phyloP scores from a whole-genome alignment of 176 grass and related monocot species.

The Poa annua region DNA sequence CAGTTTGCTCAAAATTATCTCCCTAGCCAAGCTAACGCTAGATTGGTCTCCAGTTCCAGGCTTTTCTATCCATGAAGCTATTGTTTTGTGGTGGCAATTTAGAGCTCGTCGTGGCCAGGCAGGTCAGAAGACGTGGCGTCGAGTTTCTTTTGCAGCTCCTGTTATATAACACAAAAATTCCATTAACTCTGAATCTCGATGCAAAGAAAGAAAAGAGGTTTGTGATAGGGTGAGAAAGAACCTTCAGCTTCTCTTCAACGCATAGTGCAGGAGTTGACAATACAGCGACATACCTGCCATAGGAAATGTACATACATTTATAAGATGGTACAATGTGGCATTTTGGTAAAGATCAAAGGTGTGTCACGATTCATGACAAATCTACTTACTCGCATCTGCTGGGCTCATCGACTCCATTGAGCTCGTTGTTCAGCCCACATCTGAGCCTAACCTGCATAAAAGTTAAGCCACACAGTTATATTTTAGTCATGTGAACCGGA shows the following conservation, averaged over 20 bases:
- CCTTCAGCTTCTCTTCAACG: constrained; percentile 82
- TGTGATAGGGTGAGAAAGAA: constrained; percentile 9
- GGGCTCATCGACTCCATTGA: constrained; percentile 83
- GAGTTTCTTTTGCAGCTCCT: constrained; percentile 86
- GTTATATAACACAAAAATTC: constrained; percentile 34
- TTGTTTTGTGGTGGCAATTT: constrained; percentile 43
- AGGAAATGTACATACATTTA: constrained; percentile 17
- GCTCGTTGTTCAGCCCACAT: constrained; percentile 86
- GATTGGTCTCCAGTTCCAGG: background rate
- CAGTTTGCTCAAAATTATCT: background rate
- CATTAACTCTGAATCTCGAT: constrained; percentile 34
- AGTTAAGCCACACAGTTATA: constrained; percentile 22
- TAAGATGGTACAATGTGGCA: background rate
- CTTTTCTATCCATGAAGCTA: constrained; percentile 28
- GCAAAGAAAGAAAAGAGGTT: background rate
- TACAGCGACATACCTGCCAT: constrained; percentile 78
- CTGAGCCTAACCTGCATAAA: constrained; percentile 76
- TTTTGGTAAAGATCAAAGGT: constrained; percentile 17
- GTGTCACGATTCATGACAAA: background rate
- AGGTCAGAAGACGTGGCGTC: constrained; percentile 52
- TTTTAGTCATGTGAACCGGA: constrained; percentile 3
- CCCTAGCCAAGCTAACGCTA: constrained; percentile 2
- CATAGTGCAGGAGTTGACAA: constrained; percentile 81
- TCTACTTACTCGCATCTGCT: constrained; percentile 97
- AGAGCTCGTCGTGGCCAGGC: constrained; percentile 73